phyloP scores from a whole-genome alignment of 139 green algal genomes.

The Closterium sp. region DNA sequence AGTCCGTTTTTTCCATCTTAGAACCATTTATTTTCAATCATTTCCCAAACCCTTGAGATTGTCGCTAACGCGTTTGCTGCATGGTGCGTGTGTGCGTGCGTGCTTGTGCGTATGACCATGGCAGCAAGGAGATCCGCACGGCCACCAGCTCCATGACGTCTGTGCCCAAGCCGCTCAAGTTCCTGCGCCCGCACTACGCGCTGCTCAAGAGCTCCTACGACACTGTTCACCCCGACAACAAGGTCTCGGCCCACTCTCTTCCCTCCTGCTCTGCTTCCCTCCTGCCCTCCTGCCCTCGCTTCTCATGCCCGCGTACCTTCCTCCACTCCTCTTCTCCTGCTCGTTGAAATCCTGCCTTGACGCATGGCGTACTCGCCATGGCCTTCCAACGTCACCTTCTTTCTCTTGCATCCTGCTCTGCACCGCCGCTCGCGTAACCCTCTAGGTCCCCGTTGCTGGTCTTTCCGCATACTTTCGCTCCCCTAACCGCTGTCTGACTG shows the following conservation, averaged over 20 bases:
- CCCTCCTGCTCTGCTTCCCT: background rate
- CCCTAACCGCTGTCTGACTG: too few relatives aligned
- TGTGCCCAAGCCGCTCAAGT: conserved; percentile 98
- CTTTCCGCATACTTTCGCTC: too few relatives aligned
- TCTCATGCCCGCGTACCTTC: background rate
- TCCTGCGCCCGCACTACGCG: conserved; percentile 85
- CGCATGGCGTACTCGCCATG: too few relatives aligned
- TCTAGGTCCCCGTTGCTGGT: too few relatives aligned
- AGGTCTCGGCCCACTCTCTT: conserved; percentile 7
- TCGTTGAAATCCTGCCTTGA: background rate
- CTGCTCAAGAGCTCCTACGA: conserved; percentile 70
- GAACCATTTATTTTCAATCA: too few relatives aligned
- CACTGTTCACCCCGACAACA: conserved; percentile 59
- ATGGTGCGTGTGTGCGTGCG: background rate
- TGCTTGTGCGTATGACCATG: background rate
- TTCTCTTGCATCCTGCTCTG: too few relatives aligned
- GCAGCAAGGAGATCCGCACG: conserved; percentile 69
- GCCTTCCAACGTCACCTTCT: too few relatives aligned
- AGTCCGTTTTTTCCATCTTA: too few relatives aligned
- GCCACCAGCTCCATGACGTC: conserved; percentile 95
- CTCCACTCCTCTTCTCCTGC: background rate
- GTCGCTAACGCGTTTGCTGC: too few relatives aligned
- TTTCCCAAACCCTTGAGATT: too few relatives aligned
- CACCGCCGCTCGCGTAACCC: too few relatives aligned
- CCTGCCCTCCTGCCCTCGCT: background rate